Conservation (phyloP, 2,329 filamentous ascomycete species). For the Paecilomyces fulvus region DNA sequence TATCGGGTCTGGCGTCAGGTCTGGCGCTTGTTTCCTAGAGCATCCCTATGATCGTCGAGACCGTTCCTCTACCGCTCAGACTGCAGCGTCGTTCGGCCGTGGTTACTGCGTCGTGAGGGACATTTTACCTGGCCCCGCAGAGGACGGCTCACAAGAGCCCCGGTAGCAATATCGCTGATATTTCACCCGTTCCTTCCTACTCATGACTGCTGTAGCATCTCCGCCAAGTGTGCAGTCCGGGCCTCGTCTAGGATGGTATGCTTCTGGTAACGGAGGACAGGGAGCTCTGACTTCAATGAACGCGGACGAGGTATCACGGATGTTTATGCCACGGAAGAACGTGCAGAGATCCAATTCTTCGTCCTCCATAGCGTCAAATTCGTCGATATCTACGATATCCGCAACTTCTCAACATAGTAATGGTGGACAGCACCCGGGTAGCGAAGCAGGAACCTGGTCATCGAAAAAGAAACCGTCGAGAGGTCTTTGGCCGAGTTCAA, state of each 20-base stretch:
- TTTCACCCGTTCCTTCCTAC: conserved; percentile 20
- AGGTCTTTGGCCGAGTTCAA: conserved; percentile 57
- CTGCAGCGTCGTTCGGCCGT: conserved; percentile 2
- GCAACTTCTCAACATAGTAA: conserved; percentile 26
- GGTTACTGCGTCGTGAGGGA: background rate
- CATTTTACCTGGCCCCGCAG: background rate
- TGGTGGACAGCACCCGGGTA: conserved; percentile 27
- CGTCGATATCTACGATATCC: conserved; percentile 46
- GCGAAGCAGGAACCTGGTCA: conserved; percentile 30
- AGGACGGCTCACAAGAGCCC: background rate
- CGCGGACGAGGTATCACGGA: conserved; percentile 73
- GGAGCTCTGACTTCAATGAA: conserved; percentile 64
- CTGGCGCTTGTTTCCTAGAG: background rate
- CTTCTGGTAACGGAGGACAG: conserved; percentile 46
- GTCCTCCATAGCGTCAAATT: conserved; percentile 62
- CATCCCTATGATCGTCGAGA: conserved; percentile 4
- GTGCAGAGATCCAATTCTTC: conserved; percentile 84
- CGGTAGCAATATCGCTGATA: background rate
- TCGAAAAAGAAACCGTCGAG: conserved; percentile 40
- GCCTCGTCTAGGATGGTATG: conserved; percentile 54
- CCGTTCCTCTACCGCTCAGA: background rate
- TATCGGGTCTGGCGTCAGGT: conserved; percentile 1
- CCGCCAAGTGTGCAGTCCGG: conserved; percentile 55
- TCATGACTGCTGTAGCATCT: conserved; percentile 60
- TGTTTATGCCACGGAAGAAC: conserved; percentile 83